Base-by-base conservation (phyloP, 192 early-diverging fungal species). In the Oehlia diaphana region DNA sequence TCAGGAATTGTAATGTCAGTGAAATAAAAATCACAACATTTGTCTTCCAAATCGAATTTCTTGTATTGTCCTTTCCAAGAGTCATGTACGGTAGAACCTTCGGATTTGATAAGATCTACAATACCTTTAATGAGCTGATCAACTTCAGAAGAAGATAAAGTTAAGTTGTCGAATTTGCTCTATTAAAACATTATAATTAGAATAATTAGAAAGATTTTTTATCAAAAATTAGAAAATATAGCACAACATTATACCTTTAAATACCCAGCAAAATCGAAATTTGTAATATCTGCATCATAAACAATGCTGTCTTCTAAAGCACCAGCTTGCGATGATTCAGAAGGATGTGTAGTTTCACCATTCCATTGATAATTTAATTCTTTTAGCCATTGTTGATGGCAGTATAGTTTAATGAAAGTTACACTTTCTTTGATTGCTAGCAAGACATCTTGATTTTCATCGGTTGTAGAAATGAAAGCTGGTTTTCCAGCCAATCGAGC, bases 21-120 rank as follows among this genome's bases (percentile, higher is more conserved):
- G 35, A 19, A 67, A 67, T 67, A 67, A 8, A 67, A 35, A 33
- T 67, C 65, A 35, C 65, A 67, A 67, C 3, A 67, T 67, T 67
- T 33, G 19, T 10, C 65, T 16, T 67, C 5, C 3, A 33, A 28
- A 35, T 67, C 65, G 19, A 67, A 67, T 67, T 67, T 67, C 14
- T 67, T 67, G 33, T 16, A 67, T 4, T 67, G 26, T 21, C 33
- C 65, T 33, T 33, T 31, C 65, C 26, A 67, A 8, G 13, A 37
- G 16, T 7, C 35, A 14, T 67, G 26, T 19, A 31, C 13, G 3
- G 31, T 28, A 33, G 26, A 33, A 67, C 65, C 19, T 67, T 67
- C 65, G 16, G 65, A 67, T 35, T 16, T 33, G 8, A 67, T 33
- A 16, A 67, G 31, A 14, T 67, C 28, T 12, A 35, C 2, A 19